These are phyloP conservation scores for Trichoderma oligosporum DNA, from an alignment of 2,329 filamentous ascomycete genomes.

Conservation along the genomic window DNA sequence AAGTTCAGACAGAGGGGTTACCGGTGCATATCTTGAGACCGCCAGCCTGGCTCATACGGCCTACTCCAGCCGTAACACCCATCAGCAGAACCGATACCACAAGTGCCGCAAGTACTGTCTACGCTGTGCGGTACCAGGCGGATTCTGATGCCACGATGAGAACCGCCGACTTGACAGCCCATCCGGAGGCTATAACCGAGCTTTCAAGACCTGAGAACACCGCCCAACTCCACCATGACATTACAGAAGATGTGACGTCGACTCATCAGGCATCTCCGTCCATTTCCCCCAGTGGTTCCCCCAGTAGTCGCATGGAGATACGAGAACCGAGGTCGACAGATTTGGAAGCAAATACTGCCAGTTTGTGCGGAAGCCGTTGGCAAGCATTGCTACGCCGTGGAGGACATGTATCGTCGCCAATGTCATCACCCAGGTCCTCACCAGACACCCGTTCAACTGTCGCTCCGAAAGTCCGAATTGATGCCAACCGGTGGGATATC, in stretches of 20 bases:
- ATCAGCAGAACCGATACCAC: slow-evolving; percentile 60
- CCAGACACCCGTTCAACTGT: slow-evolving; percentile 7
- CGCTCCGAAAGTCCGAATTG: slow-evolving; percentile 21
- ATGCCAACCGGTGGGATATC: slow-evolving; percentile 49
- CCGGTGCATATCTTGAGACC: slow-evolving; percentile 43
- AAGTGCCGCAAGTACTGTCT: slow-evolving; percentile 61
- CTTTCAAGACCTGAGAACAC: slow-evolving; percentile 37
- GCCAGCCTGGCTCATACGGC: slow-evolving; percentile 54
- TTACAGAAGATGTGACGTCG: slow-evolving; percentile 28
- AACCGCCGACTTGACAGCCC: slow-evolving; percentile 40
- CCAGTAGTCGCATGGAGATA: slow-evolving; percentile 25
- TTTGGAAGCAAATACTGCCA: slow-evolving; percentile 28
- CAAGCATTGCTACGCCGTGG: slow-evolving; percentile 24
- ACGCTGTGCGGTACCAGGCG: slow-evolving; percentile 59
- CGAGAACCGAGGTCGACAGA: slow-evolving; percentile 24
- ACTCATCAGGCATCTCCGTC: slow-evolving; percentile 21
- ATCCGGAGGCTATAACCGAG: slow-evolving; percentile 30
- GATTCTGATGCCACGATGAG: slow-evolving; percentile 50
- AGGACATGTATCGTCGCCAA: background rate
- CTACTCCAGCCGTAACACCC: slow-evolving; percentile 52
- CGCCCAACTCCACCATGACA: slow-evolving; percentile 25
- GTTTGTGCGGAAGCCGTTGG: slow-evolving; percentile 29
- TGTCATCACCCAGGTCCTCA: background rate
- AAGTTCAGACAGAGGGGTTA: slow-evolving; percentile 28
- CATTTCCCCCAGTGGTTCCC: slow-evolving; percentile 21